Evolutionary conservation across 805 yeast genomes (phyloP).

Genomic region (Nakazawaea populi): DNA sequence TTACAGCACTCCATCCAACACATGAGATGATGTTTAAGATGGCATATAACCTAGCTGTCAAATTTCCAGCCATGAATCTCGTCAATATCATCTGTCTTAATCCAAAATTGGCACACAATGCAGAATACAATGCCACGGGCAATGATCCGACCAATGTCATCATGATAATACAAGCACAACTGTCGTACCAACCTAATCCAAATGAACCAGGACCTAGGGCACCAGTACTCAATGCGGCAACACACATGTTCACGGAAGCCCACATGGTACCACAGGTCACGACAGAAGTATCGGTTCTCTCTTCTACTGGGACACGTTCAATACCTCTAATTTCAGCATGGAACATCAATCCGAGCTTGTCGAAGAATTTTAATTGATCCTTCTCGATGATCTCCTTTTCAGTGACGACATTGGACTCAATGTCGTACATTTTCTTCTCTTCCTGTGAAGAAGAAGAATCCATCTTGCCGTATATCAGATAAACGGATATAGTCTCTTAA

Average conservation of each 20-base stretch:
- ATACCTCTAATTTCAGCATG: slow-evolving; percentile 28
- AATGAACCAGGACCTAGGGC: slow-evolving; percentile 31
- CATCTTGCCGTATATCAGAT: background rate
- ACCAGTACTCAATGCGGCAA: slow-evolving; percentile 29
- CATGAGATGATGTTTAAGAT: slow-evolving; percentile 24
- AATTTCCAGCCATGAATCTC: slow-evolving; percentile 26
- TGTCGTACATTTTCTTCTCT: background rate
- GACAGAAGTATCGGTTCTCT: slow-evolving; percentile 29
- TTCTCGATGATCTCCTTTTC: background rate
- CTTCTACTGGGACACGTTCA: slow-evolving; percentile 38
- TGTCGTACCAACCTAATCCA: slow-evolving; percentile 15
- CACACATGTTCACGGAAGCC: slow-evolving; percentile 41
- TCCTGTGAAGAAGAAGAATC: background rate
- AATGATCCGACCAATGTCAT: slow-evolving; percentile 29
- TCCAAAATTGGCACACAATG: slow-evolving; percentile 33
- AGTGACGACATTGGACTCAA: slow-evolving; percentile 5
- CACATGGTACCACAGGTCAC: slow-evolving; percentile 40
- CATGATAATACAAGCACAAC: slow-evolving; percentile 16
- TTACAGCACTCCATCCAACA: slow-evolving; percentile 30
- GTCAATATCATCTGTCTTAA: slow-evolving; percentile 30
- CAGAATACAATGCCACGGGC: slow-evolving; percentile 33
- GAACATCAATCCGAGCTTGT: slow-evolving; percentile 4
- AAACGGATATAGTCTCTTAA: background rate
- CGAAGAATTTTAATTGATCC: slow-evolving; percentile 2
- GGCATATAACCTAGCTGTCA: slow-evolving; percentile 26